Evolutionary conservation across 1,284 basidiomycete species (phyloP).

Genomic region (Apiotrichum gamsii): DNA sequence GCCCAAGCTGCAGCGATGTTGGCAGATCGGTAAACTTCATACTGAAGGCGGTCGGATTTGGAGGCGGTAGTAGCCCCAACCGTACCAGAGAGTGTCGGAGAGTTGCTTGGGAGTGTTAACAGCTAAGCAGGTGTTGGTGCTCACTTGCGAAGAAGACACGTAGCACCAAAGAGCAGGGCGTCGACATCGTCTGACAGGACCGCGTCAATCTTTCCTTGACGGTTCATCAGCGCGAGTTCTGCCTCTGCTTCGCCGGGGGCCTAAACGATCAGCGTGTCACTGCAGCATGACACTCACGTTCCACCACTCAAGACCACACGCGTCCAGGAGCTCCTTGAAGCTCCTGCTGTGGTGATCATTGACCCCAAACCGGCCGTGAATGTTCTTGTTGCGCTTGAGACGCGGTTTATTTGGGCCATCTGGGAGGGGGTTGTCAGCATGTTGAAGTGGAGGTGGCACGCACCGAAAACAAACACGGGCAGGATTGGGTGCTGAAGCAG

Average conservation of each 20-base stretch:
- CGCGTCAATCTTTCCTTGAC: constrained; percentile 74
- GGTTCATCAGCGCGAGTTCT: constrained; percentile 81
- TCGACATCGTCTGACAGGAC: constrained; percentile 92
- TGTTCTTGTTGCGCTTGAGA: constrained; percentile 65
- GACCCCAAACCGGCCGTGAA: constrained; percentile 48
- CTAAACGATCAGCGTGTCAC: constrained; percentile 40
- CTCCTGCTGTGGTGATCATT: constrained; percentile 59
- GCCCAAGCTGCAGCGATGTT: constrained; percentile 48
- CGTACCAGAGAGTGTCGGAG: constrained; percentile 60
- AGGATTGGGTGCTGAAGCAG: constrained; percentile 72
- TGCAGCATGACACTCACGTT: constrained; percentile 52
- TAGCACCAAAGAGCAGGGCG: constrained; percentile 82
- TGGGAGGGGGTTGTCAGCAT: too few species aligned
- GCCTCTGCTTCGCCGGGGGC: constrained; percentile 96
- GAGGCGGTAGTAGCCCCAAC: constrained; percentile 1
- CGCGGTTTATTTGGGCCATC: constrained; percentile 76
- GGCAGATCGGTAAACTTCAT: constrained; percentile 57
- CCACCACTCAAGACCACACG: constrained; percentile 82
- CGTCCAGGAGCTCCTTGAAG: constrained; percentile 75
- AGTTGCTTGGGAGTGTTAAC: too few species aligned
- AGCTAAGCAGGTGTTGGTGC: too few species aligned
- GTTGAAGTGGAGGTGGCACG: too few species aligned
- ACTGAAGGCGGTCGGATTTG: constrained; percentile 67
- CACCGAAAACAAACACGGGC: constrained; percentile 82
- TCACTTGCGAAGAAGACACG: constrained; percentile 69